Percentiles rank a stretch among this genome's conserved stretches.
These are phyloP conservation scores for Ogataea nakhonphanomensis DNA, from an alignment of 805 yeast species.

Conservation along the genomic window DNA sequence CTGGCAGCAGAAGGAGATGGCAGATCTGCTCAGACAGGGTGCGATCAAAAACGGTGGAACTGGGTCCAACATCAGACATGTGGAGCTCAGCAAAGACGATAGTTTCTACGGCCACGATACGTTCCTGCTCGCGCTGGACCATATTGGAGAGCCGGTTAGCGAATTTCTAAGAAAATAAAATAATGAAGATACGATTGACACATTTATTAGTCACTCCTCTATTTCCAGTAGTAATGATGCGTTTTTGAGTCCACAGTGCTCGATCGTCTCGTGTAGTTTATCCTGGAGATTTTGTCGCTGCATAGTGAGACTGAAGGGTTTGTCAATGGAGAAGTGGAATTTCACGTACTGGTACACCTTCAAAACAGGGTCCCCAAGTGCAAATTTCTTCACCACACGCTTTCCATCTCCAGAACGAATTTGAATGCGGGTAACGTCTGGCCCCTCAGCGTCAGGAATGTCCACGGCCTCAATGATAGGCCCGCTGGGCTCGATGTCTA, in stretches of 20 bases:
- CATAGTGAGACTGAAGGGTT: constrained; percentile 53
- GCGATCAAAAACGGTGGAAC: constrained; percentile 34
- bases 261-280: constrained; percentile 54
- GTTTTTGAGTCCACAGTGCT: constrained; percentile 75
- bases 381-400: constrained; percentile 70
- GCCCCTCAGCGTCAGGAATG: constrained; percentile 59
- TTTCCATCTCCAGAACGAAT: constrained; percentile 87
- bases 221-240: constrained; percentile 74
- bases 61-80: constrained; percentile 47
- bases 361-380: constrained; percentile 52
- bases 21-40: constrained; percentile 48
- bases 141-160: constrained; percentile 75
- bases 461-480: constrained; percentile 27
- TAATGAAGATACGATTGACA: constrained; percentile 12
- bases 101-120: constrained; percentile 92
- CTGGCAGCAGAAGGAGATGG: constrained; percentile 89
- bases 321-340: constrained; percentile 42
- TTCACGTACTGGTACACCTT: constrained; percentile 67
- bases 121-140: constrained; percentile 71
- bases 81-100: constrained; percentile 71
- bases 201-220: constrained; percentile 19
- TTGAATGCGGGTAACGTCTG: constrained; percentile 71
- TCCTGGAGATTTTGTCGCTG: constrained; percentile 57
- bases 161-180: constrained; percentile 45
- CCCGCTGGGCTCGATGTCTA: constrained; percentile 4